phyloP scores from a whole-genome alignment of 177 flowering plant species.

The Tripterygium wilfordii region DNA sequence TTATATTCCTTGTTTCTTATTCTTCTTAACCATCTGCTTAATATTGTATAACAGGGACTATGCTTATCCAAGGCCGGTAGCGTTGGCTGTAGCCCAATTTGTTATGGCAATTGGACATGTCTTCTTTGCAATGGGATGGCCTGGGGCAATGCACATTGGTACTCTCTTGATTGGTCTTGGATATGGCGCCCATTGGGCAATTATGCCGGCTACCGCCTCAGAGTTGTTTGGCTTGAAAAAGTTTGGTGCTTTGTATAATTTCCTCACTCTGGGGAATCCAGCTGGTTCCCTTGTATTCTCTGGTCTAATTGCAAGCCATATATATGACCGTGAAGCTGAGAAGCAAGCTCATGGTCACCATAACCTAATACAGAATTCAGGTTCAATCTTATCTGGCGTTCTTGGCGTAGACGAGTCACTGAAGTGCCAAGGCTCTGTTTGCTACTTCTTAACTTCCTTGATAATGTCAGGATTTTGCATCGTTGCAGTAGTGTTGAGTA shows the following conservation, averaged over 20 bases:
- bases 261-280: conserved; percentile 65
- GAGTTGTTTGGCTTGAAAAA: conserved; percentile 81
- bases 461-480: conserved; percentile 82
- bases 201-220: conserved; percentile 69
- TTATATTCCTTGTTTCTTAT: not conserved
- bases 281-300: conserved; percentile 85
- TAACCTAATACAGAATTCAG: conserved; percentile 8
- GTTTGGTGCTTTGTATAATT: conserved; percentile 72
- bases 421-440: conserved; percentile 70
- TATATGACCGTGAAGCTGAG: conserved; percentile 74
- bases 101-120: conserved; percentile 32
- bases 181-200: conserved; percentile 70
- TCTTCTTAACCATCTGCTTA: not conserved
- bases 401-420: conserved; percentile 41
- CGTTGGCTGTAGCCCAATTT: conserved; percentile 24
- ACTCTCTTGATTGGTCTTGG: conserved; percentile 64
- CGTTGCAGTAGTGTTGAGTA: conserved; percentile 61
- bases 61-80: conserved; percentile 51
- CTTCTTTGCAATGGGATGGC: conserved; percentile 51
- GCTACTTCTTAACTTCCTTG: conserved; percentile 73
- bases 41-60: not conserved
- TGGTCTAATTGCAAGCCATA: conserved; percentile 67
- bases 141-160: conserved; percentile 65
- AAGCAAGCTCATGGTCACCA: conserved; percentile 52
- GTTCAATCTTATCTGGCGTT: conserved; percentile 18